These are phyloP conservation scores for Fusarium mangiferae DNA, from an alignment of 2,329 filamentous ascomycete genomes.

Conservation along the genomic window DNA sequence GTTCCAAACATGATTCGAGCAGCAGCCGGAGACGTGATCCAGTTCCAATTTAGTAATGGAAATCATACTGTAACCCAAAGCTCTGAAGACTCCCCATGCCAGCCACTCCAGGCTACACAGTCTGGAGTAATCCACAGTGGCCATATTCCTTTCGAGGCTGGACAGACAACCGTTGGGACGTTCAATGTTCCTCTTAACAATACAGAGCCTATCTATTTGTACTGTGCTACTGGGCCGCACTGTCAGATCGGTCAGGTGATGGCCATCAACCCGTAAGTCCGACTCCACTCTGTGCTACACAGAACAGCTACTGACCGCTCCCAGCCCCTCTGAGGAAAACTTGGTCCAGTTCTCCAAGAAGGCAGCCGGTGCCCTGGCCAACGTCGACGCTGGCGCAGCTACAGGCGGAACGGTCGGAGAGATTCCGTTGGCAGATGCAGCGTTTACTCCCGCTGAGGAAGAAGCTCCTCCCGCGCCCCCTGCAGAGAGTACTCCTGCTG, in stretches of 20 bases:
- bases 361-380: conserved; percentile 27
- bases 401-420: conserved; percentile 36
- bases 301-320: background rate
- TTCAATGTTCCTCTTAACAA: conserved; percentile 60
- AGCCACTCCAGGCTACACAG: conserved; percentile 49
- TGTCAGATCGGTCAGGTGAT: conserved; percentile 63
- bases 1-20: conserved; percentile 51
- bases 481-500: conserved; percentile 7
- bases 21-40: conserved; percentile 51
- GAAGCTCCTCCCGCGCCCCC: conserved; percentile 12
- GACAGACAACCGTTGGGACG: conserved; percentile 52
- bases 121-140: conserved; percentile 52
- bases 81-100: conserved; percentile 49
- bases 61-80: conserved; percentile 59
- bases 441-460: conserved; percentile 32
- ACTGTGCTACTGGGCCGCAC: conserved; percentile 60
- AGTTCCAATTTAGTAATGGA: conserved; percentile 56
- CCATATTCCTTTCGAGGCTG: conserved; percentile 52
- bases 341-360: conserved; percentile 33
- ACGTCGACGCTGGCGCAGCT: conserved; percentile 32
- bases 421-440: conserved; percentile 35
- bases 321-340: conserved; percentile 31
- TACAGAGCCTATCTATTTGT: conserved; percentile 59
- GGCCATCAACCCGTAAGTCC: conserved; percentile 59
- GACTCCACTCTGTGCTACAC: background rate